Conservation (phyloP, 345 rosid genomes). For the Bretschneidera sinensis region DNA sequence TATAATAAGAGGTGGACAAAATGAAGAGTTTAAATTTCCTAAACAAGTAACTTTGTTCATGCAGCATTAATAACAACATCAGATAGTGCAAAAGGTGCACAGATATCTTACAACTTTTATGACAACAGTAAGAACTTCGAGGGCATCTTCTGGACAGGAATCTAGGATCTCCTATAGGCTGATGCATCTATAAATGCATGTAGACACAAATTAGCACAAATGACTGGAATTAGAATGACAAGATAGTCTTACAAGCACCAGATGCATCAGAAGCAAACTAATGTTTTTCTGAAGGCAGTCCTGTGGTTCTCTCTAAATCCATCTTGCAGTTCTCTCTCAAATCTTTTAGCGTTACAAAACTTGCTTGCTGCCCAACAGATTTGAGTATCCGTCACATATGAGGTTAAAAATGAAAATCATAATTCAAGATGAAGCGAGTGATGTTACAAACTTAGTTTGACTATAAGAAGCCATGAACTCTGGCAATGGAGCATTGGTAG, state of each 20-base stretch:
- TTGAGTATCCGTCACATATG: constrained; percentile 8
- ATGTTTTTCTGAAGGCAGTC: constrained; percentile 37
- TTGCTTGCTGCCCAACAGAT: constrained; percentile 50
- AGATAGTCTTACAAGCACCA: constrained; percentile 18
- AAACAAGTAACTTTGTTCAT: too few species aligned
- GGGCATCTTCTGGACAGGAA: constrained; percentile 9
- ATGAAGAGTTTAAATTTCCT: too few species aligned
- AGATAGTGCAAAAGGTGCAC: constrained; percentile 10
- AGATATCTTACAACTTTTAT: constrained; percentile 4
- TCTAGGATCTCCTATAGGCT: constrained; percentile 6
- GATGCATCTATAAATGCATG: constrained; percentile 6
- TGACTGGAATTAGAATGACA: constrained; percentile 3
- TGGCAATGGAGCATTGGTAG: not conserved
- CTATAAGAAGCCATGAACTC: not conserved
- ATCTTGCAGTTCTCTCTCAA: constrained; percentile 70
- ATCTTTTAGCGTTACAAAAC: constrained; percentile 45
- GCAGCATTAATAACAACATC: not conserved
- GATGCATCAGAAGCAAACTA: constrained; percentile 20
- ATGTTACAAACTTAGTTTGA: constrained; percentile 1
- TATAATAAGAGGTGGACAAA: too few species aligned
- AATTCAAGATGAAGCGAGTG: not conserved
- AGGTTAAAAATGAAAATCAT: not conserved
- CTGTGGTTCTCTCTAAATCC: constrained; percentile 52
- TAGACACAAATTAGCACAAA: constrained; percentile 9
- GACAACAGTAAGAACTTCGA: constrained; percentile 9